Conservation (phyloP, 2,329 filamentous ascomycete species). For the Fusarium graminum region DNA sequence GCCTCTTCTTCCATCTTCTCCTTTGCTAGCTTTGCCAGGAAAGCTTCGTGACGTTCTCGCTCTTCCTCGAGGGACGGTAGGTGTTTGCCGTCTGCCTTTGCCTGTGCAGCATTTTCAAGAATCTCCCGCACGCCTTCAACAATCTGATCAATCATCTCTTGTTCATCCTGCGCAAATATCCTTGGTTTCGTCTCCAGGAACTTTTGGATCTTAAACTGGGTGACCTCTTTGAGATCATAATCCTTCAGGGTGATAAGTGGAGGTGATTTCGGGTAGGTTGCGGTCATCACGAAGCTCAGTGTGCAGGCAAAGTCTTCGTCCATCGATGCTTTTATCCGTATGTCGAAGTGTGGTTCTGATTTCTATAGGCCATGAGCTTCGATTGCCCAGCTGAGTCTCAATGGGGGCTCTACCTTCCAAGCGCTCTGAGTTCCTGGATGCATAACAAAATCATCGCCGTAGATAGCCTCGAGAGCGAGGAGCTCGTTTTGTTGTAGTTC, state of each 20-base stretch:
- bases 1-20: slow-evolving; percentile 67
- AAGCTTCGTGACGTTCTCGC: slow-evolving; percentile 83
- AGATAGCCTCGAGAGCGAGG: slow-evolving; percentile 87
- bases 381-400: slow-evolving; percentile 26
- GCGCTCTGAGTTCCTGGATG: slow-evolving; percentile 78
- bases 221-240: slow-evolving; percentile 75
- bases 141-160: slow-evolving; percentile 74
- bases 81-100: slow-evolving; percentile 79
- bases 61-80: slow-evolving; percentile 92
- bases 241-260: slow-evolving; percentile 79
- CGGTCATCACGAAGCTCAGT: slow-evolving; percentile 84
- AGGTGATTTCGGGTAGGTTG: slow-evolving; percentile 89
- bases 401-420: slow-evolving; percentile 77
- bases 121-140: slow-evolving; percentile 78
- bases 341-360: slow-evolving; percentile 85
- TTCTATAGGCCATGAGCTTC: slow-evolving; percentile 64
- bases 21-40: slow-evolving; percentile 71
- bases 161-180: slow-evolving; percentile 64
- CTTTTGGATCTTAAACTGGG: slow-evolving; percentile 76
- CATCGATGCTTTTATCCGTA: slow-evolving; percentile 79
- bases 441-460: slow-evolving; percentile 86
- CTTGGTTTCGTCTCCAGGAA: slow-evolving; percentile 71
- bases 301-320: slow-evolving; percentile 79
- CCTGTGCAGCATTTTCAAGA: slow-evolving; percentile 86
- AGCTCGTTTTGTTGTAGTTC: slow-evolving; percentile 91